Percentiles rank a stretch among this genome's conserved stretches.
phyloP scores from a whole-genome alignment of 495 filamentous ascomycete species.

The Cercophora samala region DNA sequence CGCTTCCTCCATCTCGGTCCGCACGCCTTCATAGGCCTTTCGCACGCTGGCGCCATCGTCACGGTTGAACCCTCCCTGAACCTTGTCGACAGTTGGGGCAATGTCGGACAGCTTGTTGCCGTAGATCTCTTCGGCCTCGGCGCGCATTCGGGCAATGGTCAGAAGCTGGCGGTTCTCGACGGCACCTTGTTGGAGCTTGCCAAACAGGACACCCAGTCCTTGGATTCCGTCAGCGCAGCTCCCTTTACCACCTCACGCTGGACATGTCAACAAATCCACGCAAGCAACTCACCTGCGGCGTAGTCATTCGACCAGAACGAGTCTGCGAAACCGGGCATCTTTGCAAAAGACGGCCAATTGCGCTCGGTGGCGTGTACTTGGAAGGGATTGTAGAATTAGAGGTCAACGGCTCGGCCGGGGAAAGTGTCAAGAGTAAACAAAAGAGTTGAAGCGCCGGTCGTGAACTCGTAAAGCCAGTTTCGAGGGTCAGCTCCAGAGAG shows the following conservation, averaged over 20 bases:
- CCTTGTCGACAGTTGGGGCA: constrained; percentile 73
- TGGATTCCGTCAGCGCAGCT: constrained; percentile 24
- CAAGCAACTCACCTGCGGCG: constrained; percentile 63
- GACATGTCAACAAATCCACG: constrained; percentile 2
- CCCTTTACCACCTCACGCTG: constrained; percentile 3
- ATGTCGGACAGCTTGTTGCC: constrained; percentile 78
- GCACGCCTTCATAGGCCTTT: constrained; percentile 96
- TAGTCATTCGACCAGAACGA: constrained; percentile 97
- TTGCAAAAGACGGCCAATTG: constrained; percentile 21
- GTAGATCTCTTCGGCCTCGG: constrained; percentile 91
- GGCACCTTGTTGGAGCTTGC: constrained; percentile 93
- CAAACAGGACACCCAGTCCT: constrained; percentile 93
- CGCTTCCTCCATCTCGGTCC: constrained; percentile 90
- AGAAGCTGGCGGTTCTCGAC: constrained; percentile 93
- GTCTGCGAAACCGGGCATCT: constrained; percentile 84
- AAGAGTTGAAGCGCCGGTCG: neutral
- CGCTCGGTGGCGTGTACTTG: constrained; percentile 3
- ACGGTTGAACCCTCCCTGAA: constrained; percentile 79
- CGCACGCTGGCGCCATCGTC: constrained; percentile 95
- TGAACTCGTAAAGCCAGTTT: constrained; percentile 3
- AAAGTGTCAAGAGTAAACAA: neutral
- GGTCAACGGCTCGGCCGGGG: neutral
- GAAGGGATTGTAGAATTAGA: neutral
- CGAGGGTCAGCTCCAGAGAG: neutral
- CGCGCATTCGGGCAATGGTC: constrained; percentile 87